Conservation (phyloP, 768 basidiomycete genomes). For the Mycena vitilis region DNA sequence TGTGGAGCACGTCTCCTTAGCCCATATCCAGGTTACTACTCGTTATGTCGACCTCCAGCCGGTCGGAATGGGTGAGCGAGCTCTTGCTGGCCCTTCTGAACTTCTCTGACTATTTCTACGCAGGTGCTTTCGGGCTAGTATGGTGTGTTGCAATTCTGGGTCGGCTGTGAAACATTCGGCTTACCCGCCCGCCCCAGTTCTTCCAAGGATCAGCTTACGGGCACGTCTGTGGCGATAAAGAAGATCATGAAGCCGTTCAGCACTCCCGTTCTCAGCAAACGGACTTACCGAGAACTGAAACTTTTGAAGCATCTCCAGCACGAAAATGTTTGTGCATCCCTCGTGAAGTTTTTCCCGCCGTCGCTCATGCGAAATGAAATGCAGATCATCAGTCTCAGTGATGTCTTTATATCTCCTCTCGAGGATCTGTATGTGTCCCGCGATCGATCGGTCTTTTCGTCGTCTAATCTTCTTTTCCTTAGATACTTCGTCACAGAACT, state of each 20-base stretch:
- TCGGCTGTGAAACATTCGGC: constrained; percentile 14
- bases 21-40: constrained; percentile 82
- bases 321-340: constrained; percentile 80
- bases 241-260: constrained; percentile 99
- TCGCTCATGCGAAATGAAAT: constrained; percentile 14
- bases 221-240: constrained; percentile 96
- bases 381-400: constrained; percentile 97
- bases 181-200: constrained; percentile 63
- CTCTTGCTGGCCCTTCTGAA: neutral
- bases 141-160: constrained; percentile 68
- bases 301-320: constrained; percentile 98
- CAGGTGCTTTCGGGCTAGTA: constrained; percentile 97
- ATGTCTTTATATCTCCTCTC: constrained; percentile 99
- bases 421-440: constrained; percentile 85
- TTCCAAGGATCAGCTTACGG: constrained; percentile 94
- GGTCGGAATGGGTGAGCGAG: constrained; percentile 92
- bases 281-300: constrained; percentile 98
- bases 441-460: constrained; percentile 6
- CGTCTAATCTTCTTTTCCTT: constrained; percentile 22
- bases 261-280: constrained; percentile 97
- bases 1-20: constrained; percentile 35
- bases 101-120: constrained; percentile 30
- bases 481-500: constrained; percentile 99
- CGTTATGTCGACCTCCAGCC: constrained; percentile 99
- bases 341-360: neutral